Evolutionary conservation across 805 yeast genomes (phyloP).

Genomic region (Kodamaea fukazawae): DNA sequence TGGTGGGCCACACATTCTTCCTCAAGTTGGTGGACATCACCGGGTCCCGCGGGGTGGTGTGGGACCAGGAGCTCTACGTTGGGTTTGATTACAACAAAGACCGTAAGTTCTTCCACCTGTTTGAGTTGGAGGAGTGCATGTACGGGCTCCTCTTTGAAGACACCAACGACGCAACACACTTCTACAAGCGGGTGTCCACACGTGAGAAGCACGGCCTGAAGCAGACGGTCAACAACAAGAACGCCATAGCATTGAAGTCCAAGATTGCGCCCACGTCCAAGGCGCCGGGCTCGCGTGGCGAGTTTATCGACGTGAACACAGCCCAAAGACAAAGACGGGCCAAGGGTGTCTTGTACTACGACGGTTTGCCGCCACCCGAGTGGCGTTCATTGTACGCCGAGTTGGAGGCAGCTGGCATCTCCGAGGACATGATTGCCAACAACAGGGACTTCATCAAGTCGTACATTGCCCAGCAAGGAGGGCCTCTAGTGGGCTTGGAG

Average conservation of each 20-base stretch:
- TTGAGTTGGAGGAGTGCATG: slow-evolving; percentile 86
- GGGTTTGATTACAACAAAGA: slow-evolving; percentile 91
- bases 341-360: slow-evolving; percentile 66
- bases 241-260: slow-evolving; percentile 78
- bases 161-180: slow-evolving; percentile 80
- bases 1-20: slow-evolving; percentile 92
- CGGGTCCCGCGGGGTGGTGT: slow-evolving; percentile 81
- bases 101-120: slow-evolving; percentile 89
- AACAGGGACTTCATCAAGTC: slow-evolving; percentile 79
- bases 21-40: slow-evolving; percentile 82
- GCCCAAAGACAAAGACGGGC: slow-evolving; percentile 56
- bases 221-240: slow-evolving; percentile 80
- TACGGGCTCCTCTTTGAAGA: slow-evolving; percentile 90
- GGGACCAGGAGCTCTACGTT: slow-evolving; percentile 96
- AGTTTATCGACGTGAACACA: slow-evolving; percentile 43
- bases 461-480: slow-evolving; percentile 70
- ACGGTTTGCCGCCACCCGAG: slow-evolving; percentile 77
- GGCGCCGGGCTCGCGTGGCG: slow-evolving; percentile 66
- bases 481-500: slow-evolving; percentile 77
- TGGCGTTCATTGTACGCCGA: slow-evolving; percentile 76
- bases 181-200: slow-evolving; percentile 69
- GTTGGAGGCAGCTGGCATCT: slow-evolving; percentile 72
- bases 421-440: slow-evolving; percentile 87
- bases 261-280: slow-evolving; percentile 16
- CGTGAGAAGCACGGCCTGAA: slow-evolving; percentile 84